Evolutionary conservation across 805 yeast genomes (phyloP).

Genomic region (Tetrapisispora iriomotensis): DNA sequence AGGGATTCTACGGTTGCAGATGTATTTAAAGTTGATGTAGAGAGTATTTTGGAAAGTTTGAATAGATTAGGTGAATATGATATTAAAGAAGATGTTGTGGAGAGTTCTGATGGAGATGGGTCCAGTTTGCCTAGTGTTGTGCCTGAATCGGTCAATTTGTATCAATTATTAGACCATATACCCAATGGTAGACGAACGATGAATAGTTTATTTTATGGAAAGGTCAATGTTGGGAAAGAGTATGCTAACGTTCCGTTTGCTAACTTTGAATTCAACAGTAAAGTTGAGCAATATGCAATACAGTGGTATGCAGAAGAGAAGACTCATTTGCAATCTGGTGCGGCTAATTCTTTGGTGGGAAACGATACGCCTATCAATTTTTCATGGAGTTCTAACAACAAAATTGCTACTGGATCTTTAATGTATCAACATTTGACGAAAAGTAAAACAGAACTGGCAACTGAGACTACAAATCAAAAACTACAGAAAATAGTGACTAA

Average conservation of each 20-base stretch:
- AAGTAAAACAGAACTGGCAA: neutral
- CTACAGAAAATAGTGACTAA: slow-evolving; percentile 9
- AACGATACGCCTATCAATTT: slow-evolving; percentile 22
- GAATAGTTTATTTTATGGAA: slow-evolving; percentile 13
- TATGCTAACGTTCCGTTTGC: neutral
- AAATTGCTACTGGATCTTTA: neutral
- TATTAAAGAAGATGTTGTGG: neutral
- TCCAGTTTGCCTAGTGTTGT: too few species aligned
- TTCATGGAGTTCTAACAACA: slow-evolving; percentile 21
- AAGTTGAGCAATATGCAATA: slow-evolving; percentile 5
- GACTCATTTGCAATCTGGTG: neutral
- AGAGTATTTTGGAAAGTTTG: too few species aligned
- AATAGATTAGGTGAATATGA: too few species aligned
- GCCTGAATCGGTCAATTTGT: slow-evolving; percentile 9
- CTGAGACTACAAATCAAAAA: slow-evolving; percentile 11
- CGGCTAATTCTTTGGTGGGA: slow-evolving; percentile 9
- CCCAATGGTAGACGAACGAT: slow-evolving; percentile 19
- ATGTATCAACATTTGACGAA: slow-evolving; percentile 1
- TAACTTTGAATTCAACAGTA: neutral
- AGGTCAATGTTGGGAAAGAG: neutral
- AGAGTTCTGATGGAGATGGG: neutral
- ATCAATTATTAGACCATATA: slow-evolving; percentile 18
- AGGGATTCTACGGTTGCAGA: too few species aligned
- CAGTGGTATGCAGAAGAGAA: slow-evolving; percentile 20
- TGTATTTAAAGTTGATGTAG: too few species aligned